These are phyloP conservation scores for Bipolaris cookei DNA, from an alignment of 2,329 filamentous ascomycete species.

Conservation along the genomic window DNA sequence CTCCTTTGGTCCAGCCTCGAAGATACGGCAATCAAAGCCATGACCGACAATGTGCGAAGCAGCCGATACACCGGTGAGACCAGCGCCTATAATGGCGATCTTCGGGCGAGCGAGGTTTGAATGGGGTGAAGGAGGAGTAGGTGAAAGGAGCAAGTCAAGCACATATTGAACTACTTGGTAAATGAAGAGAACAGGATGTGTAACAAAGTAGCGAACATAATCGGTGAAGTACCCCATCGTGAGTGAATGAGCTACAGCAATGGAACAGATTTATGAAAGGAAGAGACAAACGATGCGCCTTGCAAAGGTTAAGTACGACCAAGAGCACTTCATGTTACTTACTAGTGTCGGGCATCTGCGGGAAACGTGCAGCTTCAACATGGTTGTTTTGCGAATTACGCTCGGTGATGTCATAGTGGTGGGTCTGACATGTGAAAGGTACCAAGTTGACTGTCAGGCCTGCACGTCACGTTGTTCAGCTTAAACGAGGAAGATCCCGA, in stretches of 20 bases:
- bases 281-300: neutral
- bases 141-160: slow-evolving; percentile 69
- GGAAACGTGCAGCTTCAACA: slow-evolving; percentile 17
- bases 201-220: slow-evolving; percentile 39
- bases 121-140: slow-evolving; percentile 68
- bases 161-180: slow-evolving; percentile 71
- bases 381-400: slow-evolving; percentile 18
- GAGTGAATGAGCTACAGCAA: neutral
- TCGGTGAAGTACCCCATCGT: slow-evolving; percentile 29
- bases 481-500: neutral
- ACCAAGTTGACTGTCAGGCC: neutral
- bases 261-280: neutral
- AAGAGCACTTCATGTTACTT: neutral
- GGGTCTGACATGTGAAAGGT: slow-evolving; percentile 32
- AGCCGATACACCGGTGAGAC: slow-evolving; percentile 75
- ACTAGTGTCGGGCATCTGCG: slow-evolving; percentile 3
- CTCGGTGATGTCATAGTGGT: slow-evolving; percentile 33
- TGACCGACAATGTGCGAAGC: slow-evolving; percentile 84
- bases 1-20: slow-evolving; percentile 72
- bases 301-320: neutral
- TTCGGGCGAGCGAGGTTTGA: slow-evolving; percentile 65
- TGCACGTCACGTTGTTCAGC: neutral
- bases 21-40: slow-evolving; percentile 81
- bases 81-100: slow-evolving; percentile 56
- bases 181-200: slow-evolving; percentile 61